phyloP scores from a whole-genome alignment of 2,329 filamentous ascomycete genomes.

The Metarhizium brunneum region DNA sequence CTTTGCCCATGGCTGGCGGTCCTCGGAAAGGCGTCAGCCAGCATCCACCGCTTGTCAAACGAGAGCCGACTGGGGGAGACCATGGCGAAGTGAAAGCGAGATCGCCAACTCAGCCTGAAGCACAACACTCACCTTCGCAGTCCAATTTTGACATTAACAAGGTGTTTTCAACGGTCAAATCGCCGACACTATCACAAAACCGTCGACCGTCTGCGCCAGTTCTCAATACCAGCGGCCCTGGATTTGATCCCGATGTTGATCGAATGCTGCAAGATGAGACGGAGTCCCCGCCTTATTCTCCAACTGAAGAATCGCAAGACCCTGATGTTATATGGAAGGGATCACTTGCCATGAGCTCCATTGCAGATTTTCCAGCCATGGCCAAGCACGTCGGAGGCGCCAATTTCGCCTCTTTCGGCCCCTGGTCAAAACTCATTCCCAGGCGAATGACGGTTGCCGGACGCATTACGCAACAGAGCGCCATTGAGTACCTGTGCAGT shows the following conservation, averaged over 20 bases:
- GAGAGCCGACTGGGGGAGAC: slow-evolving; percentile 23
- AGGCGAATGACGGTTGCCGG: slow-evolving; percentile 62
- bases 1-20: slow-evolving; percentile 17
- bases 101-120: slow-evolving; percentile 30
- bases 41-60: slow-evolving; percentile 21
- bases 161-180: slow-evolving; percentile 76
- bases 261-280: slow-evolving; percentile 75
- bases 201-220: slow-evolving; percentile 40
- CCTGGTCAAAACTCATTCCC: slow-evolving; percentile 70
- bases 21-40: slow-evolving; percentile 10
- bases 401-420: slow-evolving; percentile 54
- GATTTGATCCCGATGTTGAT: slow-evolving; percentile 82
- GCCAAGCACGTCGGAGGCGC: slow-evolving; percentile 80
- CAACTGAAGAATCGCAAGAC: slow-evolving; percentile 59
- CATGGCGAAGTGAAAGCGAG: slow-evolving; percentile 18
- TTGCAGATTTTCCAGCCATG: slow-evolving; percentile 66
- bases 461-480: slow-evolving; percentile 71
- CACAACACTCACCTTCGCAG: slow-evolving; percentile 41
- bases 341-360: slow-evolving; percentile 63
- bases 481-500: slow-evolving; percentile 84
- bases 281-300: slow-evolving; percentile 74
- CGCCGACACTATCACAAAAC: slow-evolving; percentile 47
- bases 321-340: slow-evolving; percentile 73
- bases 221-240: slow-evolving; percentile 43
- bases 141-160: slow-evolving; percentile 74